Evolutionary conservation across 2,329 filamentous ascomycete species (phyloP), one percentile per base, ranked within the genome.

Genomic region (Neofusicoccum cordaticola): DNA sequence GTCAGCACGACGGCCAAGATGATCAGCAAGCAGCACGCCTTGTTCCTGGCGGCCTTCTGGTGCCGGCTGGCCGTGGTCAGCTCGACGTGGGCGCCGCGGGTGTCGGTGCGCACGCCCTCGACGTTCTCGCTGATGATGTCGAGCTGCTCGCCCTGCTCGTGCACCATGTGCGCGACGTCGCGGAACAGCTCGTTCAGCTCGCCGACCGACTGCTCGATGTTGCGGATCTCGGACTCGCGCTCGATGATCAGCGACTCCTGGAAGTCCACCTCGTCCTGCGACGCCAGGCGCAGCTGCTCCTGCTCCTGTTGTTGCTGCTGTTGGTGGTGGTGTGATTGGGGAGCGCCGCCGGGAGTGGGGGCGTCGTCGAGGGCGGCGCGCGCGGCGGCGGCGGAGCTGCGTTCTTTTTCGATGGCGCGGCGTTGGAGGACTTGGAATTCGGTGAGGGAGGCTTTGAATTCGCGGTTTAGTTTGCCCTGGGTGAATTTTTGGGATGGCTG

Each of bases 91-190:
- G 94, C 96, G 44, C 92, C 92, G 62, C 88, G 84, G 12, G 93
- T 96, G 73, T 96, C 90, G 66, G 90, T 87, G 67, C 90, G 86
- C 51, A 93, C 91, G 67, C 88, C 89, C 76, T 95, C 88, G 6
- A 98, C 92, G 71, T 97, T 97, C 70, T 92, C 89, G 67, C 88
- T 88, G 71, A 99, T 96, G 17, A 91, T 91, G 73, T 94, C 90
- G 35, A 99, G 83, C 78, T 91, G 87, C 71, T 92, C 91, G 58
- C 95, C 95, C 80, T 99, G 95, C 79, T 98, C 94, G 67, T 88
- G 88, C 58, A 99, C 93, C 77, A 99, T 97, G 77, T 97, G 93
- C 52, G 94, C 95, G n/a, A 99, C 93, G 81, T 99, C 94, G 68
- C 93, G 86, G 83, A 99, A 99, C 48, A 99, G 85, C 73, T 98